Percentiles rank a stretch among this genome's conserved stretches.
phyloP scores from a whole-genome alignment of 768 basidiomycete species.

The Tulasnella sp. region DNA sequence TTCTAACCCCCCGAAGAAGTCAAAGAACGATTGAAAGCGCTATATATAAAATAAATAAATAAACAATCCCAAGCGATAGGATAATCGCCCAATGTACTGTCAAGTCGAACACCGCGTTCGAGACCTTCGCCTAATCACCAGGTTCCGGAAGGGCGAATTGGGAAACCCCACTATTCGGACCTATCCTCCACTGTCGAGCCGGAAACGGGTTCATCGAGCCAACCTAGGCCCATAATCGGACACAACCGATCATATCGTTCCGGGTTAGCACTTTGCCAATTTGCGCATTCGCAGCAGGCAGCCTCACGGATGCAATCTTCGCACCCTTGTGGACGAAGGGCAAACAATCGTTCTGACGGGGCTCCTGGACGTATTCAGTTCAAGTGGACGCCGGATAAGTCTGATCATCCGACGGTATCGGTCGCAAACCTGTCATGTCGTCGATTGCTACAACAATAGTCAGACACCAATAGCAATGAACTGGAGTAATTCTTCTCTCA shows the following conservation, averaged over 20 bases:
- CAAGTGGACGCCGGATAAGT: slow-evolving; percentile 82
- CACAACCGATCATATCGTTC: slow-evolving; percentile 38
- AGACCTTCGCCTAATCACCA: slow-evolving; percentile 79
- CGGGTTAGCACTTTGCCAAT: slow-evolving; percentile 54
- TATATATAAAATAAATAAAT: no score
- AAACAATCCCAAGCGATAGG: neutral
- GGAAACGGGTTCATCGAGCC: neutral
- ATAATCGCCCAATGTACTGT: slow-evolving; percentile 30
- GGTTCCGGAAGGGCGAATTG: slow-evolving; percentile 70
- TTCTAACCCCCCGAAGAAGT: slow-evolving; percentile 51
- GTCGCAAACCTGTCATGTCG: slow-evolving; percentile 64
- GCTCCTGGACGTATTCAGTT: slow-evolving; percentile 65
- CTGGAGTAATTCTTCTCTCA: slow-evolving; percentile 74
- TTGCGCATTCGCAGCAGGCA: slow-evolving; percentile 51
- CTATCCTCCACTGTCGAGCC: neutral
- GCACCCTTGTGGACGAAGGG: slow-evolving; percentile 67
- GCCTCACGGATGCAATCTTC: slow-evolving; percentile 66
- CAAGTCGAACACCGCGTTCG: slow-evolving; percentile 64
- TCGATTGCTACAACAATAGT: slow-evolving; percentile 78
- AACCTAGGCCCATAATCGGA: neutral
- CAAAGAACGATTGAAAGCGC: neutral
- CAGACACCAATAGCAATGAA: slow-evolving; percentile 56
- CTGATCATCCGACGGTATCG: slow-evolving; percentile 72
- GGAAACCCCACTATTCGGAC: slow-evolving; percentile 57
- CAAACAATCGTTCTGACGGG: slow-evolving; percentile 78